Evolutionary conservation across 257 asterid genomes (phyloP).

Genomic region (Galeopsis tetrahit): DNA sequence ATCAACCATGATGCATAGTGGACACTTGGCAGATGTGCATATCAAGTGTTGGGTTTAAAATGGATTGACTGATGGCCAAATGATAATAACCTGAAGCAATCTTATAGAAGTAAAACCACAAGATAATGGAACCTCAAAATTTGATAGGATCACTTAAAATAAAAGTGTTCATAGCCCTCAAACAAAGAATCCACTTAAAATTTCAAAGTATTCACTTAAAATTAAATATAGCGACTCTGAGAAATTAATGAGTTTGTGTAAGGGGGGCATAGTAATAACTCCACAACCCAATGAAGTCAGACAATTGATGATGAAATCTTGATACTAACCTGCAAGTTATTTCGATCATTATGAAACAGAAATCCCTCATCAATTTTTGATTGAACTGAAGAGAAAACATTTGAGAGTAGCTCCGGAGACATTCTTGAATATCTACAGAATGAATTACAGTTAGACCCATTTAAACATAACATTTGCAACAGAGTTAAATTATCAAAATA

Average conservation of each 20-base stretch:
- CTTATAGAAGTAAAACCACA: background rate
- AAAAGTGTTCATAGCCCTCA: conserved; percentile 22
- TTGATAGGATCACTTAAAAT: conserved; percentile 2
- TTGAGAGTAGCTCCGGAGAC: conserved; percentile 76
- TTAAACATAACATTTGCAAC: conserved; percentile 24
- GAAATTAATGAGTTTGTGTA: conserved; percentile 4
- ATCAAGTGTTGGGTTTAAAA: too few species aligned
- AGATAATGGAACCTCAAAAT: conserved; percentile 3
- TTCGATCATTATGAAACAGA: conserved; percentile 67
- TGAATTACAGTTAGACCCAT: conserved; percentile 30
- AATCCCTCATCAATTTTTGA: conserved; percentile 69
- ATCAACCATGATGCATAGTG: conserved; percentile 2
- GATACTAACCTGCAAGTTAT: conserved; percentile 70
- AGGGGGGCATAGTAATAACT: conserved; percentile 22
- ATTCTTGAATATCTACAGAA: conserved; percentile 80
- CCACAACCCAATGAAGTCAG: conserved; percentile 24
- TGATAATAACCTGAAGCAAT: conserved; percentile 10
- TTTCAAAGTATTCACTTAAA: conserved; percentile 1
- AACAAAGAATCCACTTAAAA: conserved; percentile 2
- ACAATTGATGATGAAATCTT: conserved; percentile 29
- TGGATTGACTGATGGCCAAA: too few species aligned
- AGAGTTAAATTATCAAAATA: conserved; percentile 14
- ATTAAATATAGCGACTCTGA: conserved; percentile 3
- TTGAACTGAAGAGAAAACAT: conserved; percentile 65
- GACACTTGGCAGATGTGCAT: conserved; percentile 6